These are phyloP conservation scores for Salix koriyanagi DNA, from an alignment of 345 rosid species.

Conservation along the genomic window DNA sequence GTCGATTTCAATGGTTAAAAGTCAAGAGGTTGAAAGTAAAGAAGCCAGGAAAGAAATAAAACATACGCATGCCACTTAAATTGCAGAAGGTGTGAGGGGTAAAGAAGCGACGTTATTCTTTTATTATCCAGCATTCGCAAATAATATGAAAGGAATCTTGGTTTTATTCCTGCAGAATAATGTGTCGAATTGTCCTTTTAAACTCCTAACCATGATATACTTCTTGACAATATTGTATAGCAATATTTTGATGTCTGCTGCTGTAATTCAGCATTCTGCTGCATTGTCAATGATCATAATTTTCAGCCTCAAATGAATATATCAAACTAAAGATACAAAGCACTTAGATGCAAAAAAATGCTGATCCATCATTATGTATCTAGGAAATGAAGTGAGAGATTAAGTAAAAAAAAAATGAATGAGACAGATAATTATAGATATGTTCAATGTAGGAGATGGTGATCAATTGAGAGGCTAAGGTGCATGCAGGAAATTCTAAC, in stretches of 20 bases:
- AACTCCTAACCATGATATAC: background rate
- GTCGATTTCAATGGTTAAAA: background rate
- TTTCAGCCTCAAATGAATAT: background rate
- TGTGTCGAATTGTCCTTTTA: background rate
- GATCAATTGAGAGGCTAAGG: background rate
- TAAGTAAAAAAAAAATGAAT: background rate
- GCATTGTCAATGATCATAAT: background rate
- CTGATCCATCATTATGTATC: background rate
- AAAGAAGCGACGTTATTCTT: background rate
- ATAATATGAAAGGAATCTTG: background rate
- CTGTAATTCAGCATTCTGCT: background rate
- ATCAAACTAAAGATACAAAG: background rate
- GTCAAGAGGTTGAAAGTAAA: background rate
- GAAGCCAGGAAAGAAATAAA: background rate
- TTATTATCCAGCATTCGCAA: background rate
- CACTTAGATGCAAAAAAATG: too few species aligned
- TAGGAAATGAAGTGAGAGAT: background rate
- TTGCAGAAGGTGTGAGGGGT: background rate
- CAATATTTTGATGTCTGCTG: background rate
- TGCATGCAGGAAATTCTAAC: background rate
- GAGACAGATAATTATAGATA: background rate
- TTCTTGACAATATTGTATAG: background rate
- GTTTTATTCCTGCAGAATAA: background rate
- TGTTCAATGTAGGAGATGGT: background rate
- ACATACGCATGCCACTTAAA: background rate